A percentile compares a stretch with the other conserved stretches of the same genome.
Conservation (phyloP, 805 yeast species). For the Candida broadrunensis region DNA sequence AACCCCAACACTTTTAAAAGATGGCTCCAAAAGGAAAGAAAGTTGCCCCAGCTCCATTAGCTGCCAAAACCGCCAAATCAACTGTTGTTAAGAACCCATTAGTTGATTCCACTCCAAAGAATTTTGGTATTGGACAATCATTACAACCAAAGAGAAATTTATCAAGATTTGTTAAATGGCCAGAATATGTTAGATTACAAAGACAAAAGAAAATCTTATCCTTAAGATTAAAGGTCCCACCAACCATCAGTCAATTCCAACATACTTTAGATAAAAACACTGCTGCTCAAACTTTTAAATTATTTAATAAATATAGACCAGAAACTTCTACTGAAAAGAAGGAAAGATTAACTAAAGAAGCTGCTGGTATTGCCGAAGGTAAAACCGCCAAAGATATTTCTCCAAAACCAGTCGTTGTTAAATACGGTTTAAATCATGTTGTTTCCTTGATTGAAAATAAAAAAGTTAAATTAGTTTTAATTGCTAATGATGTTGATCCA, state of each 20-base stretch:
- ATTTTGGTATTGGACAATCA: conserved; percentile 95
- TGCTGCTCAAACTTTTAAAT: conserved; percentile 94
- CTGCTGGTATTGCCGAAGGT: conserved; percentile 98
- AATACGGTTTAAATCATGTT: conserved; percentile 99
- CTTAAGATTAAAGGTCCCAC: conserved; percentile 98
- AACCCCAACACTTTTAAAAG: conserved; percentile 9
- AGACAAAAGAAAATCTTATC: conserved; percentile 97
- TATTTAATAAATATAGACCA: conserved; percentile 98
- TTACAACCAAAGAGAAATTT: conserved; percentile 96
- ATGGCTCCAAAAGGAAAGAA: conserved; percentile 58
- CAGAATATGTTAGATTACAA: conserved; percentile 96
- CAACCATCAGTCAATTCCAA: conserved; percentile 96
- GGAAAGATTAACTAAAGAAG: conserved; percentile 98
- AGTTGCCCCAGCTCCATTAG: conserved; percentile 99
- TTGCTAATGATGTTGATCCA: conserved; percentile 98
- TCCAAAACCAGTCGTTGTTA: conserved; percentile 94
- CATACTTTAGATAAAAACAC: conserved; percentile 97
- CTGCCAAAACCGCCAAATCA: conserved; percentile 53
- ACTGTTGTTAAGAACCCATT: conserved; percentile 68
- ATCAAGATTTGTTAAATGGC: conserved; percentile 98
- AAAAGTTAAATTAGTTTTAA: conserved; percentile 95
- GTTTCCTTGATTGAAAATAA: conserved; percentile 96
- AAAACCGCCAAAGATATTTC: conserved; percentile 95
- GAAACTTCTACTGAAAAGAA: conserved; percentile 97
- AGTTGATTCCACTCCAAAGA: conserved; percentile 85